These are phyloP conservation scores for Schizosaccharomyces cryophilus DNA, from an alignment of 805 yeast species.

Conservation along the genomic window DNA sequence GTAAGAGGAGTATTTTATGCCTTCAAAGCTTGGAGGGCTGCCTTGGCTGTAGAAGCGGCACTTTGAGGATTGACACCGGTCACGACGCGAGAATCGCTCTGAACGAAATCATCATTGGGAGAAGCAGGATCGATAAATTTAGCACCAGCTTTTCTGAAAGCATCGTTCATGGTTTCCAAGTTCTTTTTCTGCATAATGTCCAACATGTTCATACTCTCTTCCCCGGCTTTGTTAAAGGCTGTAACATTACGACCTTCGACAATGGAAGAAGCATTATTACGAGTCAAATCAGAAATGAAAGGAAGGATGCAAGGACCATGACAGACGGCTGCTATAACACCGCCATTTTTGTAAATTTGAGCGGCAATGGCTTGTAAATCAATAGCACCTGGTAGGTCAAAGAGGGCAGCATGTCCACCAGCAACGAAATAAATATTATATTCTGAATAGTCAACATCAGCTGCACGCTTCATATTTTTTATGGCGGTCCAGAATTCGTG, in stretches of 20 bases:
- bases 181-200: constrained; percentile 12
- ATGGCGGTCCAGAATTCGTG: background rate
- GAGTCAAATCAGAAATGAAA: background rate
- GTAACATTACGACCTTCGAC: constrained; percentile 31
- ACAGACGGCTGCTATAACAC: background rate
- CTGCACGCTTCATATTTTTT: background rate
- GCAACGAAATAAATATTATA: background rate
- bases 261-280: constrained; percentile 11
- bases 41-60: constrained; percentile 23
- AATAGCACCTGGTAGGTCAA: background rate
- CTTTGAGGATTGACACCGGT: constrained; percentile 46
- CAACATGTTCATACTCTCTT: constrained; percentile 15
- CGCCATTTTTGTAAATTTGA: background rate
- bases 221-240: constrained; percentile 37
- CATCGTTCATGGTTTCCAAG: constrained; percentile 18
- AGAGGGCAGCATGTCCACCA: background rate
- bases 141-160: constrained; percentile 7
- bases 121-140: constrained; percentile 22
- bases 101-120: constrained; percentile 27
- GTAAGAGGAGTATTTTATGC: no score
- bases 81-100: constrained; percentile 32
- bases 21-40: background rate
- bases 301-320: background rate
- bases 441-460: background rate
- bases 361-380: background rate